Evolutionary conservation across 345 rosid species (phyloP), one percentile per base, ranked within the genome.

Genomic region (Eucalyptus regnans): DNA sequence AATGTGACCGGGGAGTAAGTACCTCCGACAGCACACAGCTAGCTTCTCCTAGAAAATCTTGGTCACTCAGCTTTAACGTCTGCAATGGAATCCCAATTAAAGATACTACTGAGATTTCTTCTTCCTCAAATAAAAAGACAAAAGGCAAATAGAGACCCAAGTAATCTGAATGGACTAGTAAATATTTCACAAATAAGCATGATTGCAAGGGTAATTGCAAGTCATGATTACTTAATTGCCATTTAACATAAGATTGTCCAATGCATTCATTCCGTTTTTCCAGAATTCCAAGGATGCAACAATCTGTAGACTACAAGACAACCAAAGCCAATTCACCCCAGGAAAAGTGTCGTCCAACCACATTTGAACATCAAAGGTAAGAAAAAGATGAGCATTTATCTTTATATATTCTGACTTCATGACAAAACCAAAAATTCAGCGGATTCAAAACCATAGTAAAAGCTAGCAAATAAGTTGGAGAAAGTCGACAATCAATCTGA

Each of bases 1-100:
- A 76, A 58, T 86, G 60, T 50, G 56, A 48, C 6, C 5, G 20
- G 9, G 80, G 15, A 58, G 79, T 20, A 76, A 37, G 48, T 76
- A 91, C 97, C 94, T 96, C 95, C 6, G 98, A 96, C 10, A 96
- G 91, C 88, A 92, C 93, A 93, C 99, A 97, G 4, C 88, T 93
- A 86, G 96, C 94, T 92, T 97, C 97, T 93, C 98, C 99, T 90
- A 97, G 92, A 90, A 93, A 97, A 27, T 97, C 89, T 81, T 89
- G 91, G 33, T 89, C 91, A 27, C 43, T 87, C 91, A 89, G 87
- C 22, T 87, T 89, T 85, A 89, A 17, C 2, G 89, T 79, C 91
- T 89, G 89, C 85, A 89, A 41, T 41, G 83, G 29, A 76, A 37
- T 20, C 46, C 76, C 71, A 31, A 56, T 56, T 27, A 33, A 33